Evolutionary conservation across 2,329 filamentous ascomycete species (phyloP).

Genomic region (Penicillium sumatraense): DNA sequence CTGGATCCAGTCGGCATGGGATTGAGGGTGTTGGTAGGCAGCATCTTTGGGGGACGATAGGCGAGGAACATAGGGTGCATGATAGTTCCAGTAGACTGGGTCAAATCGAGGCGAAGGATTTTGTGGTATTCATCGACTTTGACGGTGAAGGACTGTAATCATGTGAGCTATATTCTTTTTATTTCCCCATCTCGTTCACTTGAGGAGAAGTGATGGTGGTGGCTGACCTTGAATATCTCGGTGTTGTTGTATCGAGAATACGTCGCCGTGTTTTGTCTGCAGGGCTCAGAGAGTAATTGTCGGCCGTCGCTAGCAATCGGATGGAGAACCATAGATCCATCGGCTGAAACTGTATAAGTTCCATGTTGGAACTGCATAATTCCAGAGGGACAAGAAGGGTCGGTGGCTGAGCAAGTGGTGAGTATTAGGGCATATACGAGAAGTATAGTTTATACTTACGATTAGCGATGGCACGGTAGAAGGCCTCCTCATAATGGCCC

Average conservation of each 20-base stretch:
- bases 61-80: conserved; percentile 71
- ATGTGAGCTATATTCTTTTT: neutral
- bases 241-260: conserved; percentile 71
- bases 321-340: conserved; percentile 63
- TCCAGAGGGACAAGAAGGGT: conserved; percentile 65
- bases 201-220: too few species aligned
- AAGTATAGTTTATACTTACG: conserved; percentile 53
- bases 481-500: conserved; percentile 70
- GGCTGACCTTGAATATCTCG: conserved; percentile 65
- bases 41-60: conserved; percentile 68
- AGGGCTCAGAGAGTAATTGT: conserved; percentile 69
- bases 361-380: conserved; percentile 78
- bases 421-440: too few species aligned
- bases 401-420: conserved; percentile 51
- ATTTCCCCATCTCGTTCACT: too few species aligned
- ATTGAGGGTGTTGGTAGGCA: conserved; percentile 70
- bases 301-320: conserved; percentile 70
- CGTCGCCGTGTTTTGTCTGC: conserved; percentile 56
- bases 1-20: conserved; percentile 50
- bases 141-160: conserved; percentile 45
- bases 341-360: conserved; percentile 58
- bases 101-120: conserved; percentile 67
- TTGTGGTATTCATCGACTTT: conserved; percentile 65
- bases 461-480: conserved; percentile 71
- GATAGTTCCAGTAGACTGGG: conserved; percentile 65